These are phyloP conservation scores for Lachnellula subtilissima DNA, from an alignment of 2,329 filamentous ascomycete species.

Conservation along the genomic window DNA sequence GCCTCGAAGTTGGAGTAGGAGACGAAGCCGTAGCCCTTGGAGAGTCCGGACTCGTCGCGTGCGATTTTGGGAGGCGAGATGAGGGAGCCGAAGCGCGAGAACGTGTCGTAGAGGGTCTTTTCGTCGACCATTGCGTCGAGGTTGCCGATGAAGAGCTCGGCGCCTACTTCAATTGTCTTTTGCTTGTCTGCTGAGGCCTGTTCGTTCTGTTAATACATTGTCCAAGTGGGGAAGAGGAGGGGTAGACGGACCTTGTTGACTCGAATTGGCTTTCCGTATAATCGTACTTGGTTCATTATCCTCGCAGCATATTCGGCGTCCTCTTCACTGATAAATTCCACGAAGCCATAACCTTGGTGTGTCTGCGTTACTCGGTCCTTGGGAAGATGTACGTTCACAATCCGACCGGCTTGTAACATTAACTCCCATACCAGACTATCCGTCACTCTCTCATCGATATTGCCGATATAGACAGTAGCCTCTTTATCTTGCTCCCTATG, in stretches of 20 bases:
- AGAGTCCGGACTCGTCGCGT: slow-evolving; percentile 79
- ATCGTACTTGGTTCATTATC: slow-evolving; percentile 91
- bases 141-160: slow-evolving; percentile 95
- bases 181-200: slow-evolving; percentile 82
- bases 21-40: slow-evolving; percentile 95
- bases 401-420: slow-evolving; percentile 95
- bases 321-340: slow-evolving; percentile 92
- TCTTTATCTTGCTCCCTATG: slow-evolving; percentile 96
- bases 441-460: slow-evolving; percentile 92
- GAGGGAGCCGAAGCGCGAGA: slow-evolving; percentile 84
- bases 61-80: slow-evolving; percentile 85
- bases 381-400: slow-evolving; percentile 96
- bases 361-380: slow-evolving; percentile 96
- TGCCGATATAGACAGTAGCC: slow-evolving; percentile 95
- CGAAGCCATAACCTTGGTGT: slow-evolving; percentile 97
- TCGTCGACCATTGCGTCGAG: slow-evolving; percentile 92
- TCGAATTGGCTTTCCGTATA: slow-evolving; percentile 90
- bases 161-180: slow-evolving; percentile 86
- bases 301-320: slow-evolving; percentile 96
- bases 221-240: neutral
- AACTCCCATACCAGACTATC: slow-evolving; percentile 93
- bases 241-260: slow-evolving; percentile 74
- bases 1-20: slow-evolving; percentile 91
- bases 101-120: slow-evolving; percentile 92
- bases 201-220: slow-evolving; percentile 1